A percentile compares a stretch with the other conserved stretches of the same genome.
These are phyloP conservation scores for Chaetomium tenue DNA, from an alignment of 495 filamentous ascomycete genomes.

Conservation along the genomic window DNA sequence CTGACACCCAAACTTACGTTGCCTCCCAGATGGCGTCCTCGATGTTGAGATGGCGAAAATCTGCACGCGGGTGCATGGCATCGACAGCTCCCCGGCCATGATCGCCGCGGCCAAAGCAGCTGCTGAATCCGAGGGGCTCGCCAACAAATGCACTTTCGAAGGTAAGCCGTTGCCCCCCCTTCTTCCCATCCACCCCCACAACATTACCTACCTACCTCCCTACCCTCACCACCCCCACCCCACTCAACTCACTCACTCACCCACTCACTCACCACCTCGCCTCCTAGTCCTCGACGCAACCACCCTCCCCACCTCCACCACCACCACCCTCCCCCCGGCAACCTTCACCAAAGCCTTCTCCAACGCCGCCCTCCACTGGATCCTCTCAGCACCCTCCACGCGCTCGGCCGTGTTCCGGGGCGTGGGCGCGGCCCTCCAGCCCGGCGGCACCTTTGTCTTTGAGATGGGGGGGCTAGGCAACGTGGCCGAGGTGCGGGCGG, in stretches of 20 bases:
- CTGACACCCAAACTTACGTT: background rate
- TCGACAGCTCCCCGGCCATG: constrained; percentile 67
- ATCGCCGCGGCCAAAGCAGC: constrained; percentile 53
- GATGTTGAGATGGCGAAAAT: constrained; percentile 53
- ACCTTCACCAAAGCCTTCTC: constrained; percentile 66
- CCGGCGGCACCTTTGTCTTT: constrained; percentile 62
- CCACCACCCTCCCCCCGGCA: constrained; percentile 29
- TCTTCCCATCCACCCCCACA: no score
- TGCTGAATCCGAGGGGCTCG: constrained; percentile 18
- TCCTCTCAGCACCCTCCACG: constrained; percentile 49
- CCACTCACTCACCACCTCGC: background rate
- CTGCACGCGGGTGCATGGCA: constrained; percentile 54
- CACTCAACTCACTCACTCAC: background rate
- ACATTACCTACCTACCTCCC: background rate
- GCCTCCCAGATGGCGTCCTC: constrained; percentile 57
- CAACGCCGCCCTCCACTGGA: constrained; percentile 77
- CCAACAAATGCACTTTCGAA: constrained; percentile 45
- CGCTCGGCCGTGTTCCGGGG: constrained; percentile 46
- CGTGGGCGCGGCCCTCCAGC: constrained; percentile 50
- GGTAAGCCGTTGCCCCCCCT: constrained; percentile 26
- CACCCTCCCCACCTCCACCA: constrained; percentile 21
- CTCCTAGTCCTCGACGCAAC: constrained; percentile 45
- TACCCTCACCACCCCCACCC: background rate
- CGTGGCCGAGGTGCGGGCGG: constrained; percentile 60
- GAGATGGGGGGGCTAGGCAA: constrained; percentile 76